Base-by-base conservation (phyloP, 371 early-diverging fungal species). In the Funneliformis caledonium region DNA sequence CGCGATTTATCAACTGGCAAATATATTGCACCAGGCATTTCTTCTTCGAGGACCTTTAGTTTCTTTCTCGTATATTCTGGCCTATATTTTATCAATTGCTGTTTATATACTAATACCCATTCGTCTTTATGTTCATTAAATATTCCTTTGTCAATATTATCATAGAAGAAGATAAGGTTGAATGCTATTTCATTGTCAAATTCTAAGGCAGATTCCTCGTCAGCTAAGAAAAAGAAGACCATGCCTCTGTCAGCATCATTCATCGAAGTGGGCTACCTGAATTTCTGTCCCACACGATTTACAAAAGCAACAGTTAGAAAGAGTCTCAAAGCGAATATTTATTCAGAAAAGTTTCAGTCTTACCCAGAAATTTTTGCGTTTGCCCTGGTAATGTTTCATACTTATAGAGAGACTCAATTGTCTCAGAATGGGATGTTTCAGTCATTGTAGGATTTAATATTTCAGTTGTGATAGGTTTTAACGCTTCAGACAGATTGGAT, bases 41-140 rank as follows among this genome's bases (percentile, higher is more conserved):
- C 62, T 0, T 77, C 8, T 47, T 77, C 50, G 65, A 77, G 77
- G 12, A 65, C 77, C 12, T 48, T 5, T 47, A 76, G 26, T 42
- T 76, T 33, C 45, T 76, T 47, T 0, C 37, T 42, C 19, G 65
- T 76, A 16, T 8, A 76, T 47, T 77, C 65, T 62, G 50, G 6
- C 1, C 47, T 65, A 48, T 64, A 64, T 11, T 64, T 77, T 11
- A 1, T 62, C 12, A 77, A 6, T 47, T 77, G 43, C 33, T 77
- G 64, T 45, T 45, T 43, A 59, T 77, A 45, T 16, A 77, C 37
- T 6, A 77, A 50, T 26, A 60, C 75, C 75, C 75, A 75, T 3
- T 14, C 9, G 37, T 75, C 62, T 22, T 75, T 43, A 59, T 75
- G 60, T 3, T 59, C 75, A 59, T 75, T 16, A 60, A 74, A 74